phyloP scores from a whole-genome alignment of 352 stramenopile species.

The Phytophthora capsici region DNA sequence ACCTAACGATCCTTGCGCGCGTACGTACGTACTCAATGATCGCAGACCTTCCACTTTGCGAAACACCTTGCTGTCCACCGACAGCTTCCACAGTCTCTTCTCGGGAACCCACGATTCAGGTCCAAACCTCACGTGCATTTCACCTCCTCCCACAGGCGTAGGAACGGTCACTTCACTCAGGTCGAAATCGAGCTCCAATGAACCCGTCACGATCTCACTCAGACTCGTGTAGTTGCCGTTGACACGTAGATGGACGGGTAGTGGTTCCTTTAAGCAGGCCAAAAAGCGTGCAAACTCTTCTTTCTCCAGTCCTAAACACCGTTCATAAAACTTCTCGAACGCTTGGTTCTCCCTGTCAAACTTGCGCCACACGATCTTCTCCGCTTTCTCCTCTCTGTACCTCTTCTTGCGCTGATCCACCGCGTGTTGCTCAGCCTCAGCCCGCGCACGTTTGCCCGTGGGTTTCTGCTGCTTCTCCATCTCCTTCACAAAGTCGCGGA shows the following conservation, averaged over 20 bases:
- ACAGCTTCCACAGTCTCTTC: conserved; percentile 81
- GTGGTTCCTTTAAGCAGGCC: conserved; percentile 68
- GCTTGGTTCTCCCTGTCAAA: conserved; percentile 82
- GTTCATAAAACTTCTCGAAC: conserved; percentile 88
- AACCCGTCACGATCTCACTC: conserved; percentile 79
- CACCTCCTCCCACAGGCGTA: conserved; percentile 57
- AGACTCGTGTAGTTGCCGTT: conserved; percentile 86
- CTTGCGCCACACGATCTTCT: conserved; percentile 91
- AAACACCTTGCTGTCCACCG: conserved; percentile 80
- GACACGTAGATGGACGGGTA: conserved; percentile 89
- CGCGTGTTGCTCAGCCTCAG: conserved; percentile 62
- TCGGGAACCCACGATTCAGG: conserved; percentile 72
- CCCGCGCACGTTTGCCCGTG: conserved; percentile 55
- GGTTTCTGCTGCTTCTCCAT: conserved; percentile 34
- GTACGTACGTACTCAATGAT: conserved; percentile 93
- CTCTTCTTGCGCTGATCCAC: conserved; percentile 64
- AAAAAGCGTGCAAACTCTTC: conserved; percentile 88
- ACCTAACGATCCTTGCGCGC: conserved; percentile 86
- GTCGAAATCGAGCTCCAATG: conserved; percentile 75
- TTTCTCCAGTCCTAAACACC: conserved; percentile 65
- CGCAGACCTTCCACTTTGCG: conserved; percentile 89
- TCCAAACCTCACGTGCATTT: conserved; percentile 57
- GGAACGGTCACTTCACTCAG: conserved; percentile 62
- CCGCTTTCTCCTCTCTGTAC: conserved; percentile 66
- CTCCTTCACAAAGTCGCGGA: conserved; percentile 73